Percentiles rank a stretch among this genome's conserved stretches.
Evolutionary conservation across 1,284 basidiomycete species (phyloP).

Genomic region (Ganoderma resinaceum): DNA sequence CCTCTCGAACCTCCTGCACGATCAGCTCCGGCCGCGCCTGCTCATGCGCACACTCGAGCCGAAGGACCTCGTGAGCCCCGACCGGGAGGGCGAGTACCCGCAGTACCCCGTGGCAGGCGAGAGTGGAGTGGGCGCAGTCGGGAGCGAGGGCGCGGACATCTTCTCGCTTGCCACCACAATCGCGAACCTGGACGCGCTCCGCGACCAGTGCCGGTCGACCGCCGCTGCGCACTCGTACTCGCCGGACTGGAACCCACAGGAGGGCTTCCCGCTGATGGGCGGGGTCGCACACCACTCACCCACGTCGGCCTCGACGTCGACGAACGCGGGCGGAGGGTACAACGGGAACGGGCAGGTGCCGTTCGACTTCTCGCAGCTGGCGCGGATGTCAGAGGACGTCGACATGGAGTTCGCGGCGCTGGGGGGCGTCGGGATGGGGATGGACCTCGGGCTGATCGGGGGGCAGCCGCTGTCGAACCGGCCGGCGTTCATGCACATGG

Average conservation of each 20-base stretch:
- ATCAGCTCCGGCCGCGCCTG: constrained; percentile 41
- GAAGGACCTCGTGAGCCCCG: constrained; percentile 29
- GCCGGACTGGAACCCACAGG: constrained; percentile 23
- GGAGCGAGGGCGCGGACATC: constrained; percentile 23
- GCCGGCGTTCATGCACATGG: constrained; percentile 32
- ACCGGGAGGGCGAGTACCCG: constrained; percentile 9
- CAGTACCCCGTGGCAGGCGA: constrained; percentile 1
- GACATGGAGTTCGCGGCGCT: constrained; percentile 36
- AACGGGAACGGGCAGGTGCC: constrained; percentile 3
- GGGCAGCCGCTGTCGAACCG: constrained; percentile 34
- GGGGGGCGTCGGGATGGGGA: constrained; percentile 31
- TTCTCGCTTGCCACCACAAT: constrained; percentile 28
- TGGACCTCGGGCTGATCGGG: constrained; percentile 33
- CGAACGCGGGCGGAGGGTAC: constrained; percentile 10
- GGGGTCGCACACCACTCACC: neutral
- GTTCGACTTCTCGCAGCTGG: constrained; percentile 7
- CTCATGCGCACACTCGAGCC: constrained; percentile 38
- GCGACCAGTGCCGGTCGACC: constrained; percentile 28
- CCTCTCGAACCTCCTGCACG: constrained; percentile 41
- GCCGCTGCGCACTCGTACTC: constrained; percentile 16
- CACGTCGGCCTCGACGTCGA: neutral
- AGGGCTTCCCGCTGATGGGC: constrained; percentile 17
- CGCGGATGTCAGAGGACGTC: constrained; percentile 24
- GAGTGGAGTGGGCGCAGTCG: constrained; percentile 9
- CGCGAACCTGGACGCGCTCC: constrained; percentile 29